Percentiles rank a stretch among this genome's conserved stretches.
phyloP scores from a whole-genome alignment of 768 basidiomycete genomes.

The Cyclocybe aegerita region DNA sequence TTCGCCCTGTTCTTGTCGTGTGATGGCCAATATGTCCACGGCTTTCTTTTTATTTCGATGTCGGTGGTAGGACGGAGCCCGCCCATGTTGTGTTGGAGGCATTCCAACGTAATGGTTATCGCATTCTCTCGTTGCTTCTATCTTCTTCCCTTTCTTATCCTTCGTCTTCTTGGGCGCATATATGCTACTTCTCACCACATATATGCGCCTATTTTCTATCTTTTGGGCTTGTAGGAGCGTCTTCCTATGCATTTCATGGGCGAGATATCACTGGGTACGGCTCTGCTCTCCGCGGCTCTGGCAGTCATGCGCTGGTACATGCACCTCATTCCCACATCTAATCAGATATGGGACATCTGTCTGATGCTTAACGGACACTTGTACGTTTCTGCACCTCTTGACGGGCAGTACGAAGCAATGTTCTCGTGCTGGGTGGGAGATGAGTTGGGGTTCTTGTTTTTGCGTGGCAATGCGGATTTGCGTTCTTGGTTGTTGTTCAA shows the following conservation, averaged over 20 bases:
- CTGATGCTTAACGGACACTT: not conserved
- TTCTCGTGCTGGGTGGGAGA: not conserved
- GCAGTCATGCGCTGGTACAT: not conserved
- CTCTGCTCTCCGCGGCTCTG: not conserved
- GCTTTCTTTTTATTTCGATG: slow-evolving; percentile 1
- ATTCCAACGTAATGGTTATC: no score
- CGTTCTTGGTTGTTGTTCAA: not conserved
- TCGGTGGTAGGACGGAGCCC: not conserved
- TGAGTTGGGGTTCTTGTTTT: not conserved
- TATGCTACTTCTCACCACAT: no score
- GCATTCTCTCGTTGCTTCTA: no score
- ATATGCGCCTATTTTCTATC: no score
- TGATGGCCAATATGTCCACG: no score
- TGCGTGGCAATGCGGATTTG: not conserved
- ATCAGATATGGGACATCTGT: slow-evolving; percentile 30
- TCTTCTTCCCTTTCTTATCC: no score
- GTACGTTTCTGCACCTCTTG: no score
- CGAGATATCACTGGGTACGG: not conserved
- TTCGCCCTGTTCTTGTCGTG: no score
- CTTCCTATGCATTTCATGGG: no score
- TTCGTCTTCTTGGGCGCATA: no score
- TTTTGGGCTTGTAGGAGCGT: no score
- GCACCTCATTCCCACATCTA: slow-evolving; percentile 29
- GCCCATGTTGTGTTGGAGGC: no score
- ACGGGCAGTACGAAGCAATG: not conserved